Percentiles rank a stretch among this genome's conserved stretches.
Evolutionary conservation across 345 rosid genomes (phyloP).

Genomic region (Populus alba): DNA sequence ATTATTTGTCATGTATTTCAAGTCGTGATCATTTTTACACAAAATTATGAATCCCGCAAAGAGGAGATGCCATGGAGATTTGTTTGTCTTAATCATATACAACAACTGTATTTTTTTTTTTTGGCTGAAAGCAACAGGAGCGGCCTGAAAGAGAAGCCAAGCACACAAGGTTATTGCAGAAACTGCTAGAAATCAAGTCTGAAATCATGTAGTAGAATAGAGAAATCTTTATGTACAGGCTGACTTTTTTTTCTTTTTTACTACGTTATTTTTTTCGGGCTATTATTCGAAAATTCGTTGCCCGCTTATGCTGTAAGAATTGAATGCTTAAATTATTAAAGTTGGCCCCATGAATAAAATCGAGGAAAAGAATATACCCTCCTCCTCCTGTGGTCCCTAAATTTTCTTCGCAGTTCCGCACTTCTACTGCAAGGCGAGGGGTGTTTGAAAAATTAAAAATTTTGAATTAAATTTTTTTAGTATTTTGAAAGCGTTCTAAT

Average conservation of each 20-base stretch:
- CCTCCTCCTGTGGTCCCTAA: too few species aligned
- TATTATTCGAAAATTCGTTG: not conserved
- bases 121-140: not conserved
- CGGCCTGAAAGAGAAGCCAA: not conserved
- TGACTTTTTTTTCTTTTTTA: not conserved
- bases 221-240: conserved; percentile 21
- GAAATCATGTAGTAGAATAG: conserved; percentile 10
- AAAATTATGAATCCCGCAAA: not conserved
- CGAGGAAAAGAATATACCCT: not conserved
- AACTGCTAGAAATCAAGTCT: conserved; percentile 1
- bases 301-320: conserved; percentile 28
- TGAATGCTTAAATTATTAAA: conserved; percentile 11
- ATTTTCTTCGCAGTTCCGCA: not conserved
- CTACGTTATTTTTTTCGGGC: not conserved
- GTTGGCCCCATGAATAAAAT: conserved; percentile 22
- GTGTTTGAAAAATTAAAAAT: too few species aligned
- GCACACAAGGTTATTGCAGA: not conserved
- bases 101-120: not conserved
- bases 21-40: not conserved
- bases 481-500: too few species aligned
- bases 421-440: not conserved
- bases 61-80: not conserved
- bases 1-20: not conserved
- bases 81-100: not conserved
- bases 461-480: too few species aligned